Base-by-base conservation (phyloP, 805 yeast species). In the Metschnikowia shivogae region DNA sequence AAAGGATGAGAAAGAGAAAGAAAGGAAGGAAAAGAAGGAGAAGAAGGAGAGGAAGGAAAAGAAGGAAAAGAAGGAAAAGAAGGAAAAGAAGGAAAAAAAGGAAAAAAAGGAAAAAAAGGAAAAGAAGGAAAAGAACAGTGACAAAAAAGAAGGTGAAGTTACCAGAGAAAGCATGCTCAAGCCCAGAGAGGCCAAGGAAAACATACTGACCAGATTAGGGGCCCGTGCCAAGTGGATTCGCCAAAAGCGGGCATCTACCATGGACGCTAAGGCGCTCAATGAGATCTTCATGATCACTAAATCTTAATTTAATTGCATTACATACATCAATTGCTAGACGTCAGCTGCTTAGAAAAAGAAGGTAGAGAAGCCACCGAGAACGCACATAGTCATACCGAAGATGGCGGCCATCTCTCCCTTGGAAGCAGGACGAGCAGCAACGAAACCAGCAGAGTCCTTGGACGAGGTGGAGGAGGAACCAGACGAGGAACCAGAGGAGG, bases 261-360 rank as follows among this genome's bases (percentile, higher is more conserved):
- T 85, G 82, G 98, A 92, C 61, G 77, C 85, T 2, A 82, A 88
- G 62, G 89, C 96, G 11, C 74, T 92, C 50, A 89, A 87, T 55
- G 98, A 92, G 65, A 92, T 92, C 46, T 87, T 92, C 61, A 92
- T 92, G 97, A 79, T 89, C 38, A 72, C 84, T 24, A 76, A 73
- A 50, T 70, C 62, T 22, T 30, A n/a, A 20, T 7, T 20, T 19
- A 19, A 31, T 37, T 38, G 45, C 43, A 44, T 30, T 38, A 32
- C 17, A 36, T 24, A 43, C 27, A 34, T 34, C 10, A 26, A 19
- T 34, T 36, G 28, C 29, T 29, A 19, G 13, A n/a, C 17, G 24
- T 11, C 5, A 8, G 9, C 20, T 14, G 14, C 32, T 47, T 57
- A 61, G 24, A 61, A 48, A 53, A 68, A 53, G 54, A 65, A 52